A percentile compares a stretch with the other conserved stretches of the same genome.
phyloP scores from a whole-genome alignment of 495 filamentous ascomycete species.

The Aspergillus baeticus region DNA sequence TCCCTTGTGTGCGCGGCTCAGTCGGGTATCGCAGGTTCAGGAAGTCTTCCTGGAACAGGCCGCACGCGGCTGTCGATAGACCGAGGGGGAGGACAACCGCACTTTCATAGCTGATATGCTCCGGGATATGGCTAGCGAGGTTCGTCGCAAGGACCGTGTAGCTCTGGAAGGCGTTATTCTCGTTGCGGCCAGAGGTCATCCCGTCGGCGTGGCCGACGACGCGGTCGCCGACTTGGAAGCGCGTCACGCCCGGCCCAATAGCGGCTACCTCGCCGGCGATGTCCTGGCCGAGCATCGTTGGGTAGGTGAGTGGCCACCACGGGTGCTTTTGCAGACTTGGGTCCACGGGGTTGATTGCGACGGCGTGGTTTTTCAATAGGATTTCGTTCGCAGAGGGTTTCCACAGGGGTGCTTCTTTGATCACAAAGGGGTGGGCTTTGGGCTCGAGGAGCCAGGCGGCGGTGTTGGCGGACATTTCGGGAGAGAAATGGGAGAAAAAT shows the following conservation, averaged over 20 bases:
- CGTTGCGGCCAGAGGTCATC: conserved; percentile 14
- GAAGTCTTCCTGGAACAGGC: conserved; percentile 47
- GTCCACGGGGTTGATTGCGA: conserved; percentile 50
- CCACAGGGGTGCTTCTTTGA: conserved; percentile 33
- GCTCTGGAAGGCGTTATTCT: conserved; percentile 30
- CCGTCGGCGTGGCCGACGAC: conserved; percentile 23
- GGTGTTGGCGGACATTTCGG: conserved; percentile 20
- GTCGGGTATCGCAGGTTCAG: conserved; percentile 42
- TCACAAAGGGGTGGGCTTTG: conserved; percentile 27
- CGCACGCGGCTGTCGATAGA: conserved; percentile 50
- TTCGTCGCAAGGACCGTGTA: conserved; percentile 22
- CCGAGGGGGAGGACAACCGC: conserved; percentile 45
- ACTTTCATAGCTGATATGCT: conserved; percentile 20
- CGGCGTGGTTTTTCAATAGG: conserved; percentile 34
- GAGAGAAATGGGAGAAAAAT: neutral
- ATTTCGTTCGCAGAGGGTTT: conserved; percentile 31
- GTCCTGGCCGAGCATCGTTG: conserved; percentile 44
- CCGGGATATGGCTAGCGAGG: conserved; percentile 12
- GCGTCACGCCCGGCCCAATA: conserved; percentile 29
- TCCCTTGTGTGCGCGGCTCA: conserved; percentile 17
- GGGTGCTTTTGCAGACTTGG: conserved; percentile 4
- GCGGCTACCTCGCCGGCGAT: conserved; percentile 39
- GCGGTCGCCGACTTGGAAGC: conserved; percentile 29
- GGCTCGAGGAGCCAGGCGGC: conserved; percentile 37
- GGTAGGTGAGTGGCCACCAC: conserved; percentile 14